Base-by-base conservation (phyloP, 2,329 filamentous ascomycete species). In the Penicillium sp. region DNA sequence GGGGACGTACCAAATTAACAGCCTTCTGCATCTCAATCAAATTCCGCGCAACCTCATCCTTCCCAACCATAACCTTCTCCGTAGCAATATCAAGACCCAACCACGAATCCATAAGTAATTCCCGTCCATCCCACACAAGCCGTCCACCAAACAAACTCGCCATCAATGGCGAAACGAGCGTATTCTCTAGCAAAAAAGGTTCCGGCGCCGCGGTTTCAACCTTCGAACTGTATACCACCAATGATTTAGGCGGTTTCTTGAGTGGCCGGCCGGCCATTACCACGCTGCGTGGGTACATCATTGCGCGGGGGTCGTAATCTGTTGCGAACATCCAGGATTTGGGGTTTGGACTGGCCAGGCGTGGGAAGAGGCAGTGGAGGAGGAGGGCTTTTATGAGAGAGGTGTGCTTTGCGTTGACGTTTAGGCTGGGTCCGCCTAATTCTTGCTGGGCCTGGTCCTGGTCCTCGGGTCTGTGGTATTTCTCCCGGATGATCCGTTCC, bases 371-470 rank as follows among this genome's bases (percentile, higher is more conserved):
- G 10, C 78, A 77, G 16, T 78, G 75, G 11, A 78, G 56, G 3
- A 77, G 58, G n/a, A 83, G 66, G 13, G 77, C 74, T 54, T 79
- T 81, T 50, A 83, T 70, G 23, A 83, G 68, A 1, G 70, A 63
- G 1, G 67, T 52, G 34, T 76, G 76, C 29, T 69, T 52, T 3
- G 79, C 78, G 61, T 82, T 79, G 24, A 67, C 59, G 52, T 83
- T 83, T 28, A 81, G 61, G 3, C 52, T 48, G 1, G 56, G 36
- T 24, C 67, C 67, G 4, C 76, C 75, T 42, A 71, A 71, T 47
- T 31, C 24, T 5, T 5, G 10, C 10, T 10, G 5, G 10, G 24
- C 5, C 10, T 28, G 24, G 71, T 64, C 71, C 63, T 23, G 70
- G 58, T 14, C 71, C 65, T 24, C 33, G 5, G 21, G 29, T 29